Evolutionary conservation across 148 eudicot species (phyloP).

Genomic region (Chenopodium quinoa): DNA sequence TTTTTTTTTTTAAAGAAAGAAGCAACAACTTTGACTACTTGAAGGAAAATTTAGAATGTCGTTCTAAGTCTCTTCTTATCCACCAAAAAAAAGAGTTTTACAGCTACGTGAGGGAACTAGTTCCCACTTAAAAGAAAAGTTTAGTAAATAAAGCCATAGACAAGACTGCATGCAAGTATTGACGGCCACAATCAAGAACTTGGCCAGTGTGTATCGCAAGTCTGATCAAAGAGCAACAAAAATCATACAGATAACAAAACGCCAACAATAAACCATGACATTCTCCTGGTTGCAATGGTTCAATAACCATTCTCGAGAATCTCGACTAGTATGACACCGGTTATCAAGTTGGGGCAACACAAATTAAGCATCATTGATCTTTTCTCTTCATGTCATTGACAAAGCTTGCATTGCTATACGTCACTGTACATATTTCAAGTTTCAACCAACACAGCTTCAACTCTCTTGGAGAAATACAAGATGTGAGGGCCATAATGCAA

Average conservation of each 20-base stretch:
- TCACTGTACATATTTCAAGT: neutral
- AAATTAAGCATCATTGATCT: neutral
- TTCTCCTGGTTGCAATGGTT: neutral
- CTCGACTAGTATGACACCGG: neutral
- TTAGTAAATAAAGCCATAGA: too few species aligned
- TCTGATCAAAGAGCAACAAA: too few species aligned
- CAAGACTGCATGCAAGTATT: too few species aligned
- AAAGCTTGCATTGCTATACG: neutral
- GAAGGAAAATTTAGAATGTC: too few species aligned
- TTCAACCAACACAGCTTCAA: neutral
- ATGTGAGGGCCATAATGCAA: neutral
- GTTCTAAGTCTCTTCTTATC: too few species aligned
- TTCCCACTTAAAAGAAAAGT: too few species aligned
- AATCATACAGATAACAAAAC: neutral
- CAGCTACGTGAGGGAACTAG: too few species aligned
- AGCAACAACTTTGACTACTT: too few species aligned
- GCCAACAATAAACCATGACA: neutral
- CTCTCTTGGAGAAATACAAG: neutral
- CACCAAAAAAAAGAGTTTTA: too few species aligned
- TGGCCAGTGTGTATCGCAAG: too few species aligned
- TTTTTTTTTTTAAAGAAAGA: too few species aligned
- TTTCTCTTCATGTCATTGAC: neutral
- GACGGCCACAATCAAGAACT: too few species aligned
- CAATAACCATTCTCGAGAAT: neutral
- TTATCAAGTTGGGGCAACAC: neutral